Evolutionary conservation across 192 early-diverging fungal genomes (phyloP).

Genomic region (Radiomyces spectabilis): DNA sequence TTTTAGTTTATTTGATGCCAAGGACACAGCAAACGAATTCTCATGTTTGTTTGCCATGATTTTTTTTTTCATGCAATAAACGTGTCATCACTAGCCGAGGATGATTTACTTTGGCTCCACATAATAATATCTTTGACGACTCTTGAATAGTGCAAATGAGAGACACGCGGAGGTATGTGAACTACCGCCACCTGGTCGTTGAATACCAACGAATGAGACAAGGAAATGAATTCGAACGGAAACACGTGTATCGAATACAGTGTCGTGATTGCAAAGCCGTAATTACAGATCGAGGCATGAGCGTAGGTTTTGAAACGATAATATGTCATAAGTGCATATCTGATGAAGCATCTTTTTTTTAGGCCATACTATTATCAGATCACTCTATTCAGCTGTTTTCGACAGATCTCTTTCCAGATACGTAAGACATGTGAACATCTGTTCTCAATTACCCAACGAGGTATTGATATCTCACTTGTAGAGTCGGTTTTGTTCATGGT

Average conservation of each 20-base stretch:
- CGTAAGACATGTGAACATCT: slow-evolving; percentile 41
- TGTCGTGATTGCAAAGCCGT: slow-evolving; percentile 58
- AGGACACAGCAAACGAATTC: no score
- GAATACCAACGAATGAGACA: slow-evolving; percentile 5
- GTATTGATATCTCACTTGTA: background rate
- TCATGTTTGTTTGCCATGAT: no score
- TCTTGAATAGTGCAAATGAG: no score
- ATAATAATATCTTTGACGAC: no score
- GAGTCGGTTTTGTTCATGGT: slow-evolving; percentile 57
- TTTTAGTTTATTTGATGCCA: no score
- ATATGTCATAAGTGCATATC: background rate
- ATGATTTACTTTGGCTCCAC: no score
- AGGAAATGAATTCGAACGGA: slow-evolving; percentile 28
- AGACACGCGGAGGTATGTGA: no score
- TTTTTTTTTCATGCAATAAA: no score
- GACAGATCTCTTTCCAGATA: slow-evolving; percentile 61
- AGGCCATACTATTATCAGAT: slow-evolving; percentile 63
- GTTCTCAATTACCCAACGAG: background rate
- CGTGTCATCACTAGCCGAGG: no score
- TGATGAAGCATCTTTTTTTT: slow-evolving; percentile 4
- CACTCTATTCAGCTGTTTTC: slow-evolving; percentile 66
- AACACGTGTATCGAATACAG: slow-evolving; percentile 55
- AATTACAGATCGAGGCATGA: slow-evolving; percentile 68
- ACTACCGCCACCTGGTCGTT: no score
- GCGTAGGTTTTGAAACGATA: slow-evolving; percentile 33